Base-by-base conservation (phyloP, 768 basidiomycete genomes). In the Auricularia auricula-judae region DNA sequence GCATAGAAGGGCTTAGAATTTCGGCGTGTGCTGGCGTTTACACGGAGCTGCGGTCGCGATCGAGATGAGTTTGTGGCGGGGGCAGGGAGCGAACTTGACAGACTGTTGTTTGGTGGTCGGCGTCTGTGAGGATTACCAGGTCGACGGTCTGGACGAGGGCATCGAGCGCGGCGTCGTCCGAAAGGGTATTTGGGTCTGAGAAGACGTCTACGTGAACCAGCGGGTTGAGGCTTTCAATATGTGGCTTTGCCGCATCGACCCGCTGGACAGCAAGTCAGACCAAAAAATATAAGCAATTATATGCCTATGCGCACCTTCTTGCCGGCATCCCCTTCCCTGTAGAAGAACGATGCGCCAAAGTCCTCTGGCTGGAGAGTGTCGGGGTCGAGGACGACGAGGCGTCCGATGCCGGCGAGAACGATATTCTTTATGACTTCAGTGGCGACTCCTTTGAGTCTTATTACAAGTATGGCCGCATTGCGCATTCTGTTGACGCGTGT, bases 381-480 rank as follows among this genome's bases (percentile, higher is more conserved):
- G 23, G 80, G 79, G 76, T 99, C 97, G 68, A 91, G 81, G 47
- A 98, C 81, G 66, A 97, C 79, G 66, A 99, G 77, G 72, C 85
- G 87, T 33, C 97, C 97, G 64, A 99, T 91, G 47, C 97, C 97
- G 10, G 97, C 91, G 59, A 99, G 83, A 18, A 98, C 96, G 72
- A 99, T 89, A 72, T 99, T 99, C 77, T 98, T 99, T 75, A 98
- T 89, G 16, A 88, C 84, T 74, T 99, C 97, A 5, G 93, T 93
- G 47, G 97, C 93, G 44, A 89, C 82, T 3, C 93, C 92, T 54
- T 83, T 82, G 51, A 97, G 80, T 43, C 83, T 84, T 21, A 94
- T 77, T 42, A 98, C 81, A 33, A 96, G 78, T 69, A 98, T 90
- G 2, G 93, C 91, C 23, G 93, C 93, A 73, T 90, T 93, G 69